phyloP scores from a whole-genome alignment of 1,284 basidiomycete species.

The Mycena sp. region DNA sequence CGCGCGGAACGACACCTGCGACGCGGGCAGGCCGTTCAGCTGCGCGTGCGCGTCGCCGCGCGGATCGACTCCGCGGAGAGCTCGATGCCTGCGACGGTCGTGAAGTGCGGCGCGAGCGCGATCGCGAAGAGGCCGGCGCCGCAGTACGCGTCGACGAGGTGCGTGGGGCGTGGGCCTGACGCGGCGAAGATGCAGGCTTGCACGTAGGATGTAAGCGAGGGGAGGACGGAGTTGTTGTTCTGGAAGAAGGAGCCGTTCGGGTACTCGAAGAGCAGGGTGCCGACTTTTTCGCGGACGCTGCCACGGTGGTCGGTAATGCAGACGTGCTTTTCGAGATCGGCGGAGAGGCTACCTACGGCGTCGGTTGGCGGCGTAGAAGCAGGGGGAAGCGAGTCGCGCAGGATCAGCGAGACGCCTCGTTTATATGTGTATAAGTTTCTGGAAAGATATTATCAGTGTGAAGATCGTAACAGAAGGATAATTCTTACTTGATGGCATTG shows the following conservation, averaged over 20 bases:
- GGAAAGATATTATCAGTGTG: slow-evolving; percentile 20
- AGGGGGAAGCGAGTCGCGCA: slow-evolving; percentile 83
- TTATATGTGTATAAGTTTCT: slow-evolving; percentile 88
- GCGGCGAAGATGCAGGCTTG: slow-evolving; percentile 73
- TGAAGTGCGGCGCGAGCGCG: slow-evolving; percentile 83
- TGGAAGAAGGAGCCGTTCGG: slow-evolving; percentile 95
- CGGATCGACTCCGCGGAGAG: slow-evolving; percentile 82
- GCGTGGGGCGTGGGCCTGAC: slow-evolving; percentile 59
- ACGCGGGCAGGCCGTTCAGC: slow-evolving; percentile 70
- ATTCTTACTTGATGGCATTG: slow-evolving; percentile 77
- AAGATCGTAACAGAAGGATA: slow-evolving; percentile 12
- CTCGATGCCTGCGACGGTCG: slow-evolving; percentile 90
- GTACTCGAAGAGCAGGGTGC: slow-evolving; percentile 87
- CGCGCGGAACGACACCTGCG: slow-evolving; percentile 66
- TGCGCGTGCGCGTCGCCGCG: slow-evolving; percentile 80
- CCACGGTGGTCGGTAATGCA: slow-evolving; percentile 88
- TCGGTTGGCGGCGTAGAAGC: slow-evolving; percentile 29
- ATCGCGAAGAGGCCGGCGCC: slow-evolving; percentile 94
- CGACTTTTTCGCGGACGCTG: slow-evolving; percentile 88
- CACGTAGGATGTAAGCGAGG: slow-evolving; percentile 86
- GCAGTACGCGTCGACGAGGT: slow-evolving; percentile 93
- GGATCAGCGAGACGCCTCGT: slow-evolving; percentile 89
- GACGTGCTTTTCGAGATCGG: slow-evolving; percentile 64
- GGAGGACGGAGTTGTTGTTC: slow-evolving; percentile 95
- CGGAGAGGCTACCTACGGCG: slow-evolving; percentile 39